These are phyloP conservation scores for Pleurotus cornucopiae DNA, from an alignment of 768 basidiomycete species.

Conservation along the genomic window DNA sequence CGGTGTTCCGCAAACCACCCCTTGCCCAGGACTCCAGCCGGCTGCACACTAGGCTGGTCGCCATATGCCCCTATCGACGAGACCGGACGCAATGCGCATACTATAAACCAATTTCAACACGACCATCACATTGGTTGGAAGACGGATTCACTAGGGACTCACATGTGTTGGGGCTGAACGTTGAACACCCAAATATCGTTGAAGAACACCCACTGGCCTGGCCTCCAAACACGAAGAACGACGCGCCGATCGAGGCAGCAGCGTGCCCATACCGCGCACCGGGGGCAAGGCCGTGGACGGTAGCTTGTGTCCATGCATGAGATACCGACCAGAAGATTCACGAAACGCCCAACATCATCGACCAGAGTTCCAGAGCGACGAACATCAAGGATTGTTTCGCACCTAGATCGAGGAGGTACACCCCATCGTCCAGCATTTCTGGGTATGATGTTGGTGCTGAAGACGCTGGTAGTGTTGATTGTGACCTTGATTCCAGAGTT, in stretches of 20 bases:
- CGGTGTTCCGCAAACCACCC: slow-evolving; percentile 39
- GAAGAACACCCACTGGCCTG: slow-evolving; percentile 94
- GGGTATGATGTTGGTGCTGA: slow-evolving; percentile 3
- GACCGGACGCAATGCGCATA: slow-evolving; percentile 40
- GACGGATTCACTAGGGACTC: no score
- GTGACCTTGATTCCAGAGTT: slow-evolving; percentile 47
- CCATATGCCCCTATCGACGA: slow-evolving; percentile 43
- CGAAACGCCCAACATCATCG: background rate
- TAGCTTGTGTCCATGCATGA: slow-evolving; percentile 90
- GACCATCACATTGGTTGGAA: no score
- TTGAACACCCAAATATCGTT: slow-evolving; percentile 96
- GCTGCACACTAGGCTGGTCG: slow-evolving; percentile 46
- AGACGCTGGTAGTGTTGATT: no score
- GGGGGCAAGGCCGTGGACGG: slow-evolving; percentile 72
- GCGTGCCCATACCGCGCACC: slow-evolving; percentile 94
- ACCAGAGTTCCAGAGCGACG: background rate
- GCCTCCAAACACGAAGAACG: slow-evolving; percentile 94
- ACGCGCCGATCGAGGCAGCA: slow-evolving; percentile 84
- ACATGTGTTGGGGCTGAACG: slow-evolving; percentile 79
- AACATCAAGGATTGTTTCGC: slow-evolving; percentile 24
- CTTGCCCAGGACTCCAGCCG: slow-evolving; percentile 51
- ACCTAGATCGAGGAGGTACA: slow-evolving; percentile 95
- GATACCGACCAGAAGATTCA: slow-evolving; percentile 49
- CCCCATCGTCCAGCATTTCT: slow-evolving; percentile 70
- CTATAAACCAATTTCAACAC: slow-evolving; percentile 31